These are phyloP conservation scores for Cucumis cinereus DNA, from an alignment of 306 rosid species.

Conservation along the genomic window DNA sequence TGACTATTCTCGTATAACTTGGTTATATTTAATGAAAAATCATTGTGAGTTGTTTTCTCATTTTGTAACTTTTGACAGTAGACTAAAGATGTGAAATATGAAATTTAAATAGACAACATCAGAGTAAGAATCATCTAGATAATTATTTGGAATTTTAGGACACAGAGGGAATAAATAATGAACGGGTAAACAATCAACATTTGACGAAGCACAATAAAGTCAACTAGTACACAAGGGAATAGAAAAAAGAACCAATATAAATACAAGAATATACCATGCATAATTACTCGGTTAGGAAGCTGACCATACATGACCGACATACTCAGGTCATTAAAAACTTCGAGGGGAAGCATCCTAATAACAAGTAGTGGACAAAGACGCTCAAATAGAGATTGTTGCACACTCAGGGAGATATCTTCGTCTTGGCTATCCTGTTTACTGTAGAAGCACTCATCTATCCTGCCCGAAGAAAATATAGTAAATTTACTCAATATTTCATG, in stretches of 20 bases:
- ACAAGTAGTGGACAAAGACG: constrained; percentile 83
- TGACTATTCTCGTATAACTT: too few species aligned
- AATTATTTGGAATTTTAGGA: background rate
- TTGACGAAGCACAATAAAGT: background rate
- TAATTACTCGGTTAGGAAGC: constrained; percentile 25
- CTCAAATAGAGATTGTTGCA: constrained; percentile 61
- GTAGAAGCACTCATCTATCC: constrained; percentile 48
- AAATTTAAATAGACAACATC: background rate
- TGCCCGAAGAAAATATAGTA: constrained; percentile 15
- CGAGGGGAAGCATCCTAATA: constrained; percentile 79
- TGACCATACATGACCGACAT: constrained; percentile 53
- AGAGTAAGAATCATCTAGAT: background rate
- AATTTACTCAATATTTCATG: background rate
- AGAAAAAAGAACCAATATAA: constrained; percentile 11
- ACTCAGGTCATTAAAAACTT: constrained; percentile 52
- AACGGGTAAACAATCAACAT: background rate
- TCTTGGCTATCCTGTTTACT: constrained; percentile 34
- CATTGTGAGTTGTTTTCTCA: too few species aligned
- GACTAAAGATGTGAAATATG: too few species aligned
- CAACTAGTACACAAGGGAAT: background rate
- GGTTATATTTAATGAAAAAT: too few species aligned
- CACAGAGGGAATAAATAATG: background rate
- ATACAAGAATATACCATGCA: constrained; percentile 27
- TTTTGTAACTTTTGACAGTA: too few species aligned
- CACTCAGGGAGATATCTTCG: constrained; percentile 34